phyloP scores from a whole-genome alignment of 495 filamentous ascomycete species.

The Aspergillus incahuasiensis region DNA sequence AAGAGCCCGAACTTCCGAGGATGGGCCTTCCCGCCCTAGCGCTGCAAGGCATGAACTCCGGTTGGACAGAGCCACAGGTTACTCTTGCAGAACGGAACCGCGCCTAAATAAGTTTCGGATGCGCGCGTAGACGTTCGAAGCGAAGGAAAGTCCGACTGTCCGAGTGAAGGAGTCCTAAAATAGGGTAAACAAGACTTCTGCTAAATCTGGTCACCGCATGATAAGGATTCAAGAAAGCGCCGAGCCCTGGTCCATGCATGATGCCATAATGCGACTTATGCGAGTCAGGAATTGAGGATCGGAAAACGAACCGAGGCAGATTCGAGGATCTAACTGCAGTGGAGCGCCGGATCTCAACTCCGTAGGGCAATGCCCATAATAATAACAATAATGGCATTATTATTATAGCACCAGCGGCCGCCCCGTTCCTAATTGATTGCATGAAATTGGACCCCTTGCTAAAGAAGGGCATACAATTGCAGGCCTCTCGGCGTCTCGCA shows the following conservation, averaged over 20 bases:
- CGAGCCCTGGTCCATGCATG: background rate
- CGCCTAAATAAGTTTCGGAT: background rate
- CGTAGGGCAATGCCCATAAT: background rate
- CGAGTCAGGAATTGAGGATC: slow-evolving; percentile 1
- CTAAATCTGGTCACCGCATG: background rate
- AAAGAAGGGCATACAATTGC: too few species aligned
- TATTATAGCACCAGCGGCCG: background rate
- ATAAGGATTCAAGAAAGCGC: background rate
- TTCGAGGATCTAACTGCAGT: background rate
- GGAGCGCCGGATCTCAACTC: background rate
- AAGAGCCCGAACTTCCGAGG: slow-evolving; percentile 13
- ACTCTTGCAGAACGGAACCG: slow-evolving; percentile 10
- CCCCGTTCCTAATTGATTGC: background rate
- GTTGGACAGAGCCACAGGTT: slow-evolving; percentile 7
- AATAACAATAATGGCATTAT: background rate
- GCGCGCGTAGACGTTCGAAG: background rate
- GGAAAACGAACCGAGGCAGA: background rate
- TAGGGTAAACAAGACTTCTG: background rate
- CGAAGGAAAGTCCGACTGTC: too few species aligned
- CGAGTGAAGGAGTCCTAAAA: too few species aligned
- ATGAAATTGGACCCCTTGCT: background rate
- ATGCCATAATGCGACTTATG: background rate
- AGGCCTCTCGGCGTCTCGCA: background rate
- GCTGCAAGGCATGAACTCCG: slow-evolving; percentile 13
- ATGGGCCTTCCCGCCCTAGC: slow-evolving; percentile 11